Conservation (phyloP, 208 protist species). For the Naegleria fowleri region DNA sequence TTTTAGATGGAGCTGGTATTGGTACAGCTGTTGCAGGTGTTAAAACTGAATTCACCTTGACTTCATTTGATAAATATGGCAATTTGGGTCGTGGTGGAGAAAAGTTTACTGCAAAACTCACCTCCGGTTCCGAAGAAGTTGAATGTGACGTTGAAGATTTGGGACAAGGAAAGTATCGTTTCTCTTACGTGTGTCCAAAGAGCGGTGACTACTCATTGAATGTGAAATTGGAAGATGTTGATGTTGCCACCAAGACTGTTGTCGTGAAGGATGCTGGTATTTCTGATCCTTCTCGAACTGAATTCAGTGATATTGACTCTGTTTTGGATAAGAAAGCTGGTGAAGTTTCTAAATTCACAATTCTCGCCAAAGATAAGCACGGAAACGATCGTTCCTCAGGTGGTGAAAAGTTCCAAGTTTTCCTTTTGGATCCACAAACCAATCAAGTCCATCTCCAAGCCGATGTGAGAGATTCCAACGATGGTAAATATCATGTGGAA, state of each 20-base stretch:
- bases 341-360: neutral
- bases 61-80: neutral
- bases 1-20: neutral
- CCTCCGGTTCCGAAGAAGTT: neutral
- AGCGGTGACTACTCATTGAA: constrained; percentile 6
- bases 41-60: neutral
- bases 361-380: constrained; percentile 9
- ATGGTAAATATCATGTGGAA: constrained; percentile 10
- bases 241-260: neutral
- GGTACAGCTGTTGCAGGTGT: neutral
- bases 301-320: neutral
- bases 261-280: constrained; percentile 28
- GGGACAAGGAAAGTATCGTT: neutral
- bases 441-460: neutral
- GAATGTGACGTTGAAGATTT: neutral
- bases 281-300: neutral
- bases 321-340: neutral
- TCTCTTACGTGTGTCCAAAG: constrained; percentile 13
- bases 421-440: neutral
- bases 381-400: constrained; percentile 18
- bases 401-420: constrained; percentile 18
- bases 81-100: constrained; percentile 12
- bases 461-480: neutral
- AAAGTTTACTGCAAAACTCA: neutral
- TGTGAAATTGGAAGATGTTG: neutral